Conservation (phyloP, 179 eudicot genomes). For the Spinacia oleracea region DNA sequence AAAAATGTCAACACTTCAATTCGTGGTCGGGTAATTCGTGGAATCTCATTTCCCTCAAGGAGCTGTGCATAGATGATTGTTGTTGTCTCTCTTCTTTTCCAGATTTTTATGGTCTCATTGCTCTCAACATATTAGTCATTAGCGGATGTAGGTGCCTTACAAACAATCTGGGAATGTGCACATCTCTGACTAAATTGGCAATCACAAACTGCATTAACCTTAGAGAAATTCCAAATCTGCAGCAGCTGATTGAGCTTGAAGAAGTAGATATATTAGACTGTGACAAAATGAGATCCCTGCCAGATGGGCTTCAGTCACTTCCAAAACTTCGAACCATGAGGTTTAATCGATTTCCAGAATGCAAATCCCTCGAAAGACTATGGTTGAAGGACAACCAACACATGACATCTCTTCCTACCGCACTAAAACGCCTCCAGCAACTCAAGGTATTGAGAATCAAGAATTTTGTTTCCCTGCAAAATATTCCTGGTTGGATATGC, state of each 20-base stretch:
- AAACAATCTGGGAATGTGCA: not conserved
- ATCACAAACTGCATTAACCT: not conserved
- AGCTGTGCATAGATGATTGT: slow-evolving; percentile 5
- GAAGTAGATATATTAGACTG: slow-evolving; percentile 14
- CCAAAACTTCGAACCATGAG: slow-evolving; percentile 1
- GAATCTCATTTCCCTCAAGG: not conserved
- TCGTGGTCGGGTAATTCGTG: not conserved
- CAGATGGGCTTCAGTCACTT: not conserved
- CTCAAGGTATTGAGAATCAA: not conserved
- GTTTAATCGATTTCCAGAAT: not conserved
- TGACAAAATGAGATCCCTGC: not conserved
- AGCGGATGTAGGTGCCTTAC: not conserved
- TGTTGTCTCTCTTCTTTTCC: not conserved
- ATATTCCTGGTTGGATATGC: not conserved
- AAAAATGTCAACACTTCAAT: not conserved
- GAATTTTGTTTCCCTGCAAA: not conserved
- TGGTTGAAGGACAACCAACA: not conserved
- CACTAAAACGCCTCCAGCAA: not conserved
- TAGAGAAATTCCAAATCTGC: not conserved
- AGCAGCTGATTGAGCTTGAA: not conserved
- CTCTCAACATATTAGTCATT: slow-evolving; percentile 4
- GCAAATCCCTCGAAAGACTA: not conserved
- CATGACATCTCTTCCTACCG: not conserved
- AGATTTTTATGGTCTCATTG: not conserved
- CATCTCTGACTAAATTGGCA: not conserved